Base-by-base conservation (phyloP, 1,284 basidiomycete species). In the Kwoniella shivajii region DNA sequence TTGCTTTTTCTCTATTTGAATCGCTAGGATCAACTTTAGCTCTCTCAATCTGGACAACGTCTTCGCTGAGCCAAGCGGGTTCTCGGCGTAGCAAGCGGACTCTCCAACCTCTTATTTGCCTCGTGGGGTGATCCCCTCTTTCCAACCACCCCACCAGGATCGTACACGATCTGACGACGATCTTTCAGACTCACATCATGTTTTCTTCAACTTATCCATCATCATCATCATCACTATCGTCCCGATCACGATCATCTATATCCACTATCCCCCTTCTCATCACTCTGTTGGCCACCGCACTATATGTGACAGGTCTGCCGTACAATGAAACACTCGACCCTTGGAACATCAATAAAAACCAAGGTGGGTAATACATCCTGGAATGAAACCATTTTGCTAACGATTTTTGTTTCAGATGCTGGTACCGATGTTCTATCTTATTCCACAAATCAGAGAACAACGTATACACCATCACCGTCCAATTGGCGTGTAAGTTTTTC, bases 321-420 rank as follows among this genome's bases (percentile, higher is more conserved):
- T 94, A 89, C 74, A 83, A 85, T 50, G 83, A 85, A n/a, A 85
- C 88, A 56, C 84, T 92, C 61, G 80, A 82, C 49, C 82, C 86
- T 62, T 93, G 86, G 80, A 94, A 95, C 74, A 80, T 94, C 73
- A 94, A 95, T 78, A 79, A 84, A 69, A 92, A 92, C 77, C 80
- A 89, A 78, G 64, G 76, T 77, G 46, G 47, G 72, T 65, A 31
- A 16, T 39, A 36, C 14, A 20, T 31, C 24, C 27, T 37, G 18
- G 18, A n/a, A 30, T 38, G 20, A 14, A 11, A 37, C 34, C 33
- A 33, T 27, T 14, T 36, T 31, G 38, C 45, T 36, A 26, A n/a
- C 20, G 37, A 30, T 20, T 41, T 33, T 30, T 16, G 20, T 6
- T 26, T 14, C 36, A 41, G 39, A 6, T 38, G 43, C 43, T 26